Conservation (phyloP, 495 filamentous ascomycete species). For the Xylaria curta region DNA sequence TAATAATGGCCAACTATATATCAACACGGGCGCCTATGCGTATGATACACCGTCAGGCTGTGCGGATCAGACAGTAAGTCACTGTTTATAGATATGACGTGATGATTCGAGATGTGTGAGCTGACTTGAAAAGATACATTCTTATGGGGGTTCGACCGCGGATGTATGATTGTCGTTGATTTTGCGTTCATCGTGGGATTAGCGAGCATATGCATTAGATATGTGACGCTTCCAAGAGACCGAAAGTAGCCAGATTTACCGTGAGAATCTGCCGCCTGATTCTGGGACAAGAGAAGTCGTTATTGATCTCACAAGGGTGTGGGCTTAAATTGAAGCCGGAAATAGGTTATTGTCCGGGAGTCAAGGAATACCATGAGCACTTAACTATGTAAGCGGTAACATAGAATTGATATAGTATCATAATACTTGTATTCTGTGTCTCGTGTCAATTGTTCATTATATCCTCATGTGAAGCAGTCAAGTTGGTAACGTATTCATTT, state of each 20-base stretch:
- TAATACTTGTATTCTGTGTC: background rate
- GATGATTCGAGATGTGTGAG: background rate
- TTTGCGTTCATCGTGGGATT: background rate
- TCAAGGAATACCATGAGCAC: background rate
- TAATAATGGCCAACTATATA: slow-evolving; percentile 46
- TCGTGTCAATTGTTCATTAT: background rate
- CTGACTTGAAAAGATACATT: slow-evolving; percentile 24
- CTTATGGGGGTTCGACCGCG: slow-evolving; percentile 23
- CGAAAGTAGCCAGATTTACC: background rate
- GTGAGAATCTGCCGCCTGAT: background rate
- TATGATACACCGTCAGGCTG: slow-evolving; percentile 65
- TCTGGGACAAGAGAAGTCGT: background rate
- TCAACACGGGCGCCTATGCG: slow-evolving; percentile 65
- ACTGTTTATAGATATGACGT: background rate
- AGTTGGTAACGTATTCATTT: background rate
- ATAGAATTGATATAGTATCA: background rate
- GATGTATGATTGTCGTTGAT: background rate
- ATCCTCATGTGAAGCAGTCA: background rate
- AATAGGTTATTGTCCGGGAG: background rate
- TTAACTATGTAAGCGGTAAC: background rate
- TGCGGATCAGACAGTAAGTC: slow-evolving; percentile 61
- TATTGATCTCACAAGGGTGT: background rate
- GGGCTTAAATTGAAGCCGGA: background rate
- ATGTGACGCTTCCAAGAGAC: background rate
- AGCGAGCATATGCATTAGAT: background rate